These are phyloP conservation scores for Lathyrus aphaca DNA, from an alignment of 306 rosid genomes.

Conservation along the genomic window DNA sequence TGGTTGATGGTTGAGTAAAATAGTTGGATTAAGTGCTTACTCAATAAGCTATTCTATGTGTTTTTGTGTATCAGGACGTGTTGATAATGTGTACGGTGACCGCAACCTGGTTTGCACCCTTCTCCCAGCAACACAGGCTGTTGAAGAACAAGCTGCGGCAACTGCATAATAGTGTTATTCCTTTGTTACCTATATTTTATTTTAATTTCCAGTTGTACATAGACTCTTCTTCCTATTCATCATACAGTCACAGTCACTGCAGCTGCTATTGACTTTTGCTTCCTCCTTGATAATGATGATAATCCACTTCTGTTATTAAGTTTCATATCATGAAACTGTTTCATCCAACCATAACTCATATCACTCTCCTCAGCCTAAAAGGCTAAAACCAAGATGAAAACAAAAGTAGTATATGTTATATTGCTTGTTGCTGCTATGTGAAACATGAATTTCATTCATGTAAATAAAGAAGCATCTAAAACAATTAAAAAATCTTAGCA, in stretches of 20 bases:
- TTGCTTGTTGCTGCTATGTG: constrained; percentile 19
- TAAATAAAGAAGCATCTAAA: too few relatives aligned
- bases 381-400: background rate
- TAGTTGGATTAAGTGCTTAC: background rate
- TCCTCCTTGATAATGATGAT: constrained; percentile 44
- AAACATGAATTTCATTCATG: too few relatives aligned
- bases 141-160: constrained; percentile 94
- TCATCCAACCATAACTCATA: constrained; percentile 29
- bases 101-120: constrained; percentile 98
- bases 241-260: constrained; percentile 35
- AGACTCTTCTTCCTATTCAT: constrained; percentile 42
- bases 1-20: constrained; percentile 1
- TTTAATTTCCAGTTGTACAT: constrained; percentile 48
- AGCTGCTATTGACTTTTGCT: constrained; percentile 45
- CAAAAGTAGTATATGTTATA: background rate
- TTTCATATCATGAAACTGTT: constrained; percentile 24
- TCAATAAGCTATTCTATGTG: background rate
- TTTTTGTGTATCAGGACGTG: constrained; percentile 47
- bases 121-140: constrained; percentile 68
- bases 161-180: constrained; percentile 65
- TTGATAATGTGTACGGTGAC: constrained; percentile 85
- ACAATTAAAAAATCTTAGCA: background rate
- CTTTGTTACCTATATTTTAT: background rate
- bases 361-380: constrained; percentile 15
- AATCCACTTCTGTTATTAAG: constrained; percentile 34